Evolutionary conservation across 768 basidiomycete species (phyloP).

Genomic region (Xerocomellus chrysenteron): DNA sequence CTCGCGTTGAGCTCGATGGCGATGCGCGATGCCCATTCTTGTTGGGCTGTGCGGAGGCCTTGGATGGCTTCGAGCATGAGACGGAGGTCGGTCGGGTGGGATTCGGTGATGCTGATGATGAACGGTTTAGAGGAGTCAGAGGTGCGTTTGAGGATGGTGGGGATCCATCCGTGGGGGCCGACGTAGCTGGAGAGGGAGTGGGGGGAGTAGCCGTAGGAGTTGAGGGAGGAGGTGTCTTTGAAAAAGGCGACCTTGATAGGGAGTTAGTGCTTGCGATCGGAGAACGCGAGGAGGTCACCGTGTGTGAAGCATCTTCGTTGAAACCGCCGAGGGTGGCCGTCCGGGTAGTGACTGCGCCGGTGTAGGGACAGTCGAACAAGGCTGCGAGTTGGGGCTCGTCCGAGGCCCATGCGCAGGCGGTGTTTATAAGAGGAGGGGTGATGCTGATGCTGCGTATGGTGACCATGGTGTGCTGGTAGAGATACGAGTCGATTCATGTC

Average conservation of each 20-base stretch:
- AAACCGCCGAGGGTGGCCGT: slow-evolving; percentile 74
- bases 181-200: slow-evolving; percentile 67
- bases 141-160: slow-evolving; percentile 39
- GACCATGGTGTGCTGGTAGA: slow-evolving; percentile 43
- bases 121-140: slow-evolving; percentile 54
- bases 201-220: slow-evolving; percentile 88
- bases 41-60: slow-evolving; percentile 42
- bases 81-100: slow-evolving; percentile 48
- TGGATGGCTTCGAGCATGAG: slow-evolving; percentile 63
- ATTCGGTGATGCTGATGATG: slow-evolving; percentile 77
- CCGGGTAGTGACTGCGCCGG: slow-evolving; percentile 79
- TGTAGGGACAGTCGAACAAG: slow-evolving; percentile 64
- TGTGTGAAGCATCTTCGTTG: slow-evolving; percentile 59
- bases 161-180: slow-evolving; percentile 47
- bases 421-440: slow-evolving; percentile 69
- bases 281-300: slow-evolving; percentile 36
- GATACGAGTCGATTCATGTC: too few species aligned
- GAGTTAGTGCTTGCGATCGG: slow-evolving; percentile 2
- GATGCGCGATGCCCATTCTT: slow-evolving; percentile 42
- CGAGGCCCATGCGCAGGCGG: slow-evolving; percentile 82
- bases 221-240: slow-evolving; percentile 58
- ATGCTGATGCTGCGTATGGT: slow-evolving; percentile 54
- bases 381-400: slow-evolving; percentile 59
- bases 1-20: slow-evolving; percentile 83
- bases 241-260: slow-evolving; percentile 60